These are phyloP conservation scores for Plectosphaerella sp. DNA, from an alignment of 2,329 filamentous ascomycete genomes.

Conservation along the genomic window DNA sequence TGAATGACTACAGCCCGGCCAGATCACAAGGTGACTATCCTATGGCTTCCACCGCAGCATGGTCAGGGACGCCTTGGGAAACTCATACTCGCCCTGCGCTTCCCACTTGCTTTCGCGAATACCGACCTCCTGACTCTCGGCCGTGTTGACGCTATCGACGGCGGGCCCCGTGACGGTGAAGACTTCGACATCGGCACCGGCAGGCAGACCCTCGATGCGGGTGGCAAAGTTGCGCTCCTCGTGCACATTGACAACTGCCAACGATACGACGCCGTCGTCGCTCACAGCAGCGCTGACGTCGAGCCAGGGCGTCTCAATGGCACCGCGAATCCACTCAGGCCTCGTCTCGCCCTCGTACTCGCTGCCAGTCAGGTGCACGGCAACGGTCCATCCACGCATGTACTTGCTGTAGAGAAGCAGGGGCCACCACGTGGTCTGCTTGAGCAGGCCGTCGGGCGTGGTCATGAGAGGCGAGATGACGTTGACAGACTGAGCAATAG, in stretches of 20 bases:
- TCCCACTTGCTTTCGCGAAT: constrained; percentile 49
- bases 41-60: constrained; percentile 54
- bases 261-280: constrained; percentile 53
- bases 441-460: constrained; percentile 54
- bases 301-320: constrained; percentile 65
- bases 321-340: constrained; percentile 60
- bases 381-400: constrained; percentile 70
- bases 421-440: constrained; percentile 74
- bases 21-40: too few relatives aligned
- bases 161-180: constrained; percentile 57
- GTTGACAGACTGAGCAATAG: constrained; percentile 74
- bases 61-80: constrained; percentile 67
- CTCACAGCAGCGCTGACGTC: constrained; percentile 61
- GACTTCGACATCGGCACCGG: constrained; percentile 48
- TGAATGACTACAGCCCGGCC: too few relatives aligned
- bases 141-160: constrained; percentile 58
- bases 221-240: constrained; percentile 56
- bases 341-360: constrained; percentile 64
- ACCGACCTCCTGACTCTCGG: constrained; percentile 50
- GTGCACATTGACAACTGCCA: constrained; percentile 71
- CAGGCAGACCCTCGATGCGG: constrained; percentile 45
- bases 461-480: constrained; percentile 77
- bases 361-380: constrained; percentile 57
- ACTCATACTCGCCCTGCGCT: constrained; percentile 56
- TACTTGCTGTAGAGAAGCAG: constrained; percentile 56